phyloP scores from a whole-genome alignment of 2,329 filamentous ascomycete species.

The Aureobasidium sp. region DNA sequence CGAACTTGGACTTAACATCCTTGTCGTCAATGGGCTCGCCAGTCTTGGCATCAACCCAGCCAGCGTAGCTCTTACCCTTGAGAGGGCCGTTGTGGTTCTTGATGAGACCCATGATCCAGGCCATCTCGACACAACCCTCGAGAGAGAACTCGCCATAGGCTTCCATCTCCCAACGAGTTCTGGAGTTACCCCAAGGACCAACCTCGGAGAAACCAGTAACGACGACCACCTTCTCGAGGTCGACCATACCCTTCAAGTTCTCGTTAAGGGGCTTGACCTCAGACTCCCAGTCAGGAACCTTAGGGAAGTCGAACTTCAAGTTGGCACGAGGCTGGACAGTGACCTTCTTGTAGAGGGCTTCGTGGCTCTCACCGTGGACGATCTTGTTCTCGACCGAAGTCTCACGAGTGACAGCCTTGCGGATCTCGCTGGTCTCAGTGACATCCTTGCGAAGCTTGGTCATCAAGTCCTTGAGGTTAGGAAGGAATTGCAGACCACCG shows the following conservation, averaged over 20 bases:
- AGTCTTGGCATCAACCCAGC: constrained; percentile 92
- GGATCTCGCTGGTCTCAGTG: constrained; percentile 89
- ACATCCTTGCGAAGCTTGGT: constrained; percentile 88
- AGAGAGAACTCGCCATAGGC: constrained; percentile 93
- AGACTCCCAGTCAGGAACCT: constrained; percentile 80
- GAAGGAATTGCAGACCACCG: constrained; percentile 94
- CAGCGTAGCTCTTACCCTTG: constrained; percentile 93
- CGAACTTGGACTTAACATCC: constrained; percentile 95
- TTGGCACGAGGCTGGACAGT: constrained; percentile 90
- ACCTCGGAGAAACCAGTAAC: constrained; percentile 95
- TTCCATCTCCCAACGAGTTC: constrained; percentile 99
- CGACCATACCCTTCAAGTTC: constrained; percentile 93
- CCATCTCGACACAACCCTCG: constrained; percentile 98
- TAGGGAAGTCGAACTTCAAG: constrained; percentile 94
- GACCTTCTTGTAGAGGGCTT: constrained; percentile 91
- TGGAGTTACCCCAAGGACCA: constrained; percentile 96
- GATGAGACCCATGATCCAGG: constrained; percentile 99
- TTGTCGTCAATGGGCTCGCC: constrained; percentile 96
- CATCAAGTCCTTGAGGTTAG: constrained; percentile 91
- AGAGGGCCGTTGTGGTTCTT: constrained; percentile 95
- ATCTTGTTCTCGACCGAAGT: constrained; percentile 95
- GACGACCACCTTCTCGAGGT: constrained; percentile 95
- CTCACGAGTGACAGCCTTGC: constrained; percentile 89
- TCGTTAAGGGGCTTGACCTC: constrained; percentile 85
- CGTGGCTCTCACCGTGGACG: constrained; percentile 87